These are phyloP conservation scores for Lignosus rhinocerotis DNA, from an alignment of 1,284 basidiomycete species.

Conservation along the genomic window DNA sequence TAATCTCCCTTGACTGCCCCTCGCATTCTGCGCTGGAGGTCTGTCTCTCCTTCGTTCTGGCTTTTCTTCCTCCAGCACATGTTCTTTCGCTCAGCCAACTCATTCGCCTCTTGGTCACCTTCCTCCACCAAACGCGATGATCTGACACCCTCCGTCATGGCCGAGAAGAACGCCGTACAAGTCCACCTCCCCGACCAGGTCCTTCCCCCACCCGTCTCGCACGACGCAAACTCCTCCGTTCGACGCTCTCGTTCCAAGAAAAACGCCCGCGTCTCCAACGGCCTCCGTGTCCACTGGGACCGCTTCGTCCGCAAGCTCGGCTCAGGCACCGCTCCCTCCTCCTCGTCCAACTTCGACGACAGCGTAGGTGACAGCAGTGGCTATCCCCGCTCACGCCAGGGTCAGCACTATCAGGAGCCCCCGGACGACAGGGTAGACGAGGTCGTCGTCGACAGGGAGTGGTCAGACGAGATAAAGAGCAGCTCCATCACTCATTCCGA, in stretches of 20 bases:
- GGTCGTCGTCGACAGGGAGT: conserved; percentile 71
- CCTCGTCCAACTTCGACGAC: conserved; percentile 39
- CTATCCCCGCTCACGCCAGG: conserved; percentile 21
- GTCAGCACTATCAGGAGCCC: conserved; percentile 30
- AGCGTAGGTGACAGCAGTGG: conserved; percentile 44
- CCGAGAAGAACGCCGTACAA: conserved; percentile 13
- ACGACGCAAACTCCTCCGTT: conserved; percentile 13
- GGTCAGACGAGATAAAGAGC: conserved; percentile 58
- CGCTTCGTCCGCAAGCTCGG: conserved; percentile 45
- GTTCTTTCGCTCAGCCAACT: conserved; percentile 23
- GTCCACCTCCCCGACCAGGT: conserved; percentile 4
- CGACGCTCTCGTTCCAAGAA: conserved; percentile 31
- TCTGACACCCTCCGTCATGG: conserved; percentile 15
- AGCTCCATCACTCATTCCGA: conserved; percentile 50
- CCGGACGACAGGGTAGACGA: conserved; percentile 54
- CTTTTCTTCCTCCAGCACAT: conserved; percentile 8
- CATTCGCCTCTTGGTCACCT: conserved; percentile 21
- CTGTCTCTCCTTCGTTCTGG: background rate
- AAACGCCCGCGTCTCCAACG: conserved; percentile 37
- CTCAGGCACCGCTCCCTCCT: conserved; percentile 43
- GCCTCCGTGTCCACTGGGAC: conserved; percentile 43
- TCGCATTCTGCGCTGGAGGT: too few species aligned
- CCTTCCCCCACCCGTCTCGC: conserved; percentile 25
- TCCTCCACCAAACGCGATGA: conserved; percentile 26
- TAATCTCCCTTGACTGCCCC: too few species aligned